Evolutionary conservation across 768 basidiomycete genomes (phyloP).

Genomic region (Glaciozyma antarctica): DNA sequence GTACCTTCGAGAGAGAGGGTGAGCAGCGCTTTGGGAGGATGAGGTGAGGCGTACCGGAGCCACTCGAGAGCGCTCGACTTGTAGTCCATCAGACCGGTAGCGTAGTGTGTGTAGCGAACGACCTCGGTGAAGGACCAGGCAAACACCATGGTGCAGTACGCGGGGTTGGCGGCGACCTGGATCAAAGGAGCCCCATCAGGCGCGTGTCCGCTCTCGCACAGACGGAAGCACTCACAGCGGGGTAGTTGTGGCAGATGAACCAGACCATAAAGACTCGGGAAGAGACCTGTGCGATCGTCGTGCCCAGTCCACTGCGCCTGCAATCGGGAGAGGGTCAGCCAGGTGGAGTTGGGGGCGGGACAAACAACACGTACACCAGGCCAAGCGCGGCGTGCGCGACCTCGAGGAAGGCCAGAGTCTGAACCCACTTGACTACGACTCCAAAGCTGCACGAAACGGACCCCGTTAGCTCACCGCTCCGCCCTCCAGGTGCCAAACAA

Average conservation of each 20-base stretch:
- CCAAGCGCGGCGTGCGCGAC: conserved; percentile 69
- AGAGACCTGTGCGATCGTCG: conserved; percentile 72
- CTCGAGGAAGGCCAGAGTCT: conserved; percentile 75
- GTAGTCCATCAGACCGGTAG: conserved; percentile 52
- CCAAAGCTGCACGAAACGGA: conserved; percentile 10
- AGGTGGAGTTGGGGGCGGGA: conserved; percentile 64
- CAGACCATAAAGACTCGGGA: conserved; percentile 77
- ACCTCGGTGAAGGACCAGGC: conserved; percentile 89
- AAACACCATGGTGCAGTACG: conserved; percentile 82
- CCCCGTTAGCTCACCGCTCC: not conserved
- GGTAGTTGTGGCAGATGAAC: conserved; percentile 63
- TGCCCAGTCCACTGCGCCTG: conserved; percentile 56
- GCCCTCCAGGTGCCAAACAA: not conserved
- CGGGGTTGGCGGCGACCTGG: conserved; percentile 54
- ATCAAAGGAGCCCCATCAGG: not conserved
- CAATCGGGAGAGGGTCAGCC: conserved; percentile 33
- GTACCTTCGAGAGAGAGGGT: conserved; percentile 56
- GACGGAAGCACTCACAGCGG: conserved; percentile 46
- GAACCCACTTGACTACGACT: conserved; percentile 55
- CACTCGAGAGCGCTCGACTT: conserved; percentile 43
- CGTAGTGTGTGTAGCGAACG: conserved; percentile 84
- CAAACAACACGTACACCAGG: conserved; percentile 64
- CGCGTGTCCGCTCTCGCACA: not conserved
- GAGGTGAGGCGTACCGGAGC: conserved; percentile 35
- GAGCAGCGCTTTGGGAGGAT: not conserved